Evolutionary conservation across 2,329 filamentous ascomycete genomes (phyloP).

Genomic region (Fusarium brevicatenulatum): DNA sequence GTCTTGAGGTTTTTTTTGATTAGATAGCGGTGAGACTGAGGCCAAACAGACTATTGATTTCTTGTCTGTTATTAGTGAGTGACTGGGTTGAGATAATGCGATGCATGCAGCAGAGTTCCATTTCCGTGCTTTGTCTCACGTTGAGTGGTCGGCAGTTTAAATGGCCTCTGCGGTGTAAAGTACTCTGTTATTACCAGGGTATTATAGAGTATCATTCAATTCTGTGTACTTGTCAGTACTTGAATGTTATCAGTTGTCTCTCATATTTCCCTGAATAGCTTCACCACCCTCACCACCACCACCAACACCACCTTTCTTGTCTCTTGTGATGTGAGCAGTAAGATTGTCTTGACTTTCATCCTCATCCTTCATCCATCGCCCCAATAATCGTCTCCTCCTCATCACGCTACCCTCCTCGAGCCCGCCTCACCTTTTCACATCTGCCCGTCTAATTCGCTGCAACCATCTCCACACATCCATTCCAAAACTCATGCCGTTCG

Average conservation of each 20-base stretch:
- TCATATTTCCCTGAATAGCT: conserved; percentile 25
- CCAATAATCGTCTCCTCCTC: conserved; percentile 37
- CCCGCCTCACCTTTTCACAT: conserved; percentile 33
- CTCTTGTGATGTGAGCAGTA: conserved; percentile 17
- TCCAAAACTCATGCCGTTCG: conserved; percentile 42
- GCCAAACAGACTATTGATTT: conserved; percentile 22
- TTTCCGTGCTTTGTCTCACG: neutral
- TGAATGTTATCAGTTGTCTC: neutral
- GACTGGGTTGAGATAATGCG: neutral
- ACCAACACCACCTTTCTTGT: neutral
- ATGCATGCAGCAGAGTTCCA: neutral
- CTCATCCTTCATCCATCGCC: conserved; percentile 30
- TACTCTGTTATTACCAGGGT: neutral
- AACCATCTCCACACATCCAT: conserved; percentile 28
- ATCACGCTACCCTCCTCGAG: conserved; percentile 34
- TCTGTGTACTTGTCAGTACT: neutral
- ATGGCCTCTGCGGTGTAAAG: neutral
- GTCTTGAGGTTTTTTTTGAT: neutral
- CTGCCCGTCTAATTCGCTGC: conserved; percentile 16
- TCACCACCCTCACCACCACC: neutral
- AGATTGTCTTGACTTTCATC: conserved; percentile 2
- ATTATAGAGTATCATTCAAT: neutral
- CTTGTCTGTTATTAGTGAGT: neutral
- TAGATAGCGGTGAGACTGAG: conserved; percentile 25
- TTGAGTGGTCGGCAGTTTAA: neutral